phyloP scores from a whole-genome alignment of 768 basidiomycete species.

The Strobilomyces dryophilus region DNA sequence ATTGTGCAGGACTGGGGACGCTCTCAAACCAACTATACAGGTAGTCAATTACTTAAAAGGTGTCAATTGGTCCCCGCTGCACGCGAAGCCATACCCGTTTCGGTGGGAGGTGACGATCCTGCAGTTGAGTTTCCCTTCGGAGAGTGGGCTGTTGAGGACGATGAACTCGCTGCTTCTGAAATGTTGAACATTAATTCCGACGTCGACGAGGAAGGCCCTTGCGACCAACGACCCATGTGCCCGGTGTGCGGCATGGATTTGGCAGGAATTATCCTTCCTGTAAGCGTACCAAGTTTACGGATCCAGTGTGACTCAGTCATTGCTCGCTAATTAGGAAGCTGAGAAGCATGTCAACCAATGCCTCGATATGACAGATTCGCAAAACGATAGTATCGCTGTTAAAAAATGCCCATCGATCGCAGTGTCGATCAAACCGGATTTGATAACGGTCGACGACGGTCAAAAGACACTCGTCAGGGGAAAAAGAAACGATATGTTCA shows the following conservation, averaged over 20 bases:
- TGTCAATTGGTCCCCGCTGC: background rate
- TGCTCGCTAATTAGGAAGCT: conserved; percentile 37
- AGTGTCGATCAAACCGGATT: background rate
- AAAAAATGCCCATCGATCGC: background rate
- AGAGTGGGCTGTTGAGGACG: conserved; percentile 73
- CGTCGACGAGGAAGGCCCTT: conserved; percentile 19
- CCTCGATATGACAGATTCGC: conserved; percentile 35
- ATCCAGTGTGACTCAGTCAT: background rate
- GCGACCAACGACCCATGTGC: conserved; percentile 13
- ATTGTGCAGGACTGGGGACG: background rate
- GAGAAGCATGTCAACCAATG: conserved; percentile 57
- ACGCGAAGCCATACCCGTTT: background rate
- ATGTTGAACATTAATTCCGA: conserved; percentile 20
- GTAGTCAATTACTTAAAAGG: background rate
- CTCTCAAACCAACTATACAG: conserved; percentile 5
- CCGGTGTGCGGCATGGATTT: conserved; percentile 25
- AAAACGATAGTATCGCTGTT: background rate
- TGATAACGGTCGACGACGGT: background rate
- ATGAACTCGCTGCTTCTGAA: conserved; percentile 47
- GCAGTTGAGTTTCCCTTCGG: conserved; percentile 31
- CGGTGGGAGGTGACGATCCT: background rate
- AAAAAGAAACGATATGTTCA: conserved; percentile 49
- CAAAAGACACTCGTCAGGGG: background rate
- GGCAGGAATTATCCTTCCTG: conserved; percentile 5
- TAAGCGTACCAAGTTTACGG: conserved; percentile 15